A percentile compares a stretch with the other conserved stretches of the same genome.
phyloP scores from a whole-genome alignment of 768 basidiomycete genomes.

The Collybia sp. region DNA sequence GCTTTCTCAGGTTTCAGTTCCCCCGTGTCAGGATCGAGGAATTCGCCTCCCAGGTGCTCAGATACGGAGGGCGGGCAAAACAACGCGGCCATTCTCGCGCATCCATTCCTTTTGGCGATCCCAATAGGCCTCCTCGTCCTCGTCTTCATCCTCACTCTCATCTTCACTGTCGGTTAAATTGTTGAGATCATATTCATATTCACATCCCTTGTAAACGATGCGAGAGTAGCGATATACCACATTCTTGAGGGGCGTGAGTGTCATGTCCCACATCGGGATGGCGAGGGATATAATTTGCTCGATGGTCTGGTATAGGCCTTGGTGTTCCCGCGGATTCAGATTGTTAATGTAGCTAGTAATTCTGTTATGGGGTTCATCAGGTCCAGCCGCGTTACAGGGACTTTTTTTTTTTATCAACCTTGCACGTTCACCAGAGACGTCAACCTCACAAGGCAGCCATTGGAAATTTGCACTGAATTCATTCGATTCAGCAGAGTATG shows the following conservation, averaged over 20 bases:
- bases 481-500: too few relatives aligned
- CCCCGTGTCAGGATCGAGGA: neutral
- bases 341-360: slow-evolving; percentile 35
- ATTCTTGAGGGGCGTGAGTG: slow-evolving; percentile 13
- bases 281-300: slow-evolving; percentile 17
- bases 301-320: slow-evolving; percentile 18
- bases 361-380: slow-evolving; percentile 2
- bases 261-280: slow-evolving; percentile 24
- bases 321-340: slow-evolving; percentile 22
- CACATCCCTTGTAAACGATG: slow-evolving; percentile 8
- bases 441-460: slow-evolving; percentile 16
- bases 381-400: neutral
- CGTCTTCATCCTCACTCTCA: slow-evolving; percentile 7
- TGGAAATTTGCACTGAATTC: slow-evolving; percentile 13
- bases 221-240: neutral
- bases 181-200: slow-evolving; percentile 7
- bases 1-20: slow-evolving; percentile 1
- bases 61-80: slow-evolving; percentile 1
- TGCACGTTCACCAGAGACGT: slow-evolving; percentile 6
- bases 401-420: slow-evolving; percentile 3
- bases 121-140: slow-evolving; percentile 10
- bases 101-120: slow-evolving; percentile 9
- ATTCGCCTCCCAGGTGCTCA: neutral
- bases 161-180: slow-evolving; percentile 2
- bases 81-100: neutral